These are phyloP conservation scores for Lodderomyces elongisporus DNA, from an alignment of 1,139 yeast species.

Conservation along the genomic window DNA sequence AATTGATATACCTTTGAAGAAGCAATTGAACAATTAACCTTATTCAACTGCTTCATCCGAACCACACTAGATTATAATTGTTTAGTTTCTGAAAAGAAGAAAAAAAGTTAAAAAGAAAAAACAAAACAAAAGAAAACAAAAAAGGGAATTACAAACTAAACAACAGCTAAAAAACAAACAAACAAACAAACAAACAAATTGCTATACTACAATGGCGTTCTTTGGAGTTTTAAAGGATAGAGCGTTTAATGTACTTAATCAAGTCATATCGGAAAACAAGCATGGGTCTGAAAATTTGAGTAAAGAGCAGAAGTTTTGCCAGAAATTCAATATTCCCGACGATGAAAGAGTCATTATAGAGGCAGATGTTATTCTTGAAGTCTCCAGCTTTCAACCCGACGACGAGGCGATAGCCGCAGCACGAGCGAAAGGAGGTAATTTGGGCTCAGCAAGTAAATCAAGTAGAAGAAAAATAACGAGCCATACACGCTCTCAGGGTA, in stretches of 20 bases:
- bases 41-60: too few relatives aligned
- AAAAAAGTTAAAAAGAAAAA: too few relatives aligned
- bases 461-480: slow-evolving; percentile 21
- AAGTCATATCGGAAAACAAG: slow-evolving; percentile 33
- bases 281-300: slow-evolving; percentile 31
- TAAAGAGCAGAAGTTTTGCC: slow-evolving; percentile 66
- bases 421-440: neutral
- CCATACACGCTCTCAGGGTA: slow-evolving; percentile 43
- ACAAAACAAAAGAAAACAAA: too few relatives aligned
- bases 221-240: slow-evolving; percentile 44
- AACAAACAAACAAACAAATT: too few relatives aligned
- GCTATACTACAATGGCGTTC: slow-evolving; percentile 47
- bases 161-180: too few relatives aligned
- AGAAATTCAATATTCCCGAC: slow-evolving; percentile 64
- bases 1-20: too few relatives aligned
- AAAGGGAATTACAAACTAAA: too few relatives aligned
- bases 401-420: neutral
- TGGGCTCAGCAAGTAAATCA: neutral
- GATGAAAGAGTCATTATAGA: slow-evolving; percentile 63
- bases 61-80: too few relatives aligned
- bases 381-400: neutral
- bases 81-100: too few relatives aligned
- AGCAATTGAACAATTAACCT: too few relatives aligned
- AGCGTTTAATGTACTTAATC: slow-evolving; percentile 41
- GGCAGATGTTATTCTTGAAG: slow-evolving; percentile 57